phyloP scores from a whole-genome alignment of 257 asterid genomes.

The Solanum arcanum region DNA sequence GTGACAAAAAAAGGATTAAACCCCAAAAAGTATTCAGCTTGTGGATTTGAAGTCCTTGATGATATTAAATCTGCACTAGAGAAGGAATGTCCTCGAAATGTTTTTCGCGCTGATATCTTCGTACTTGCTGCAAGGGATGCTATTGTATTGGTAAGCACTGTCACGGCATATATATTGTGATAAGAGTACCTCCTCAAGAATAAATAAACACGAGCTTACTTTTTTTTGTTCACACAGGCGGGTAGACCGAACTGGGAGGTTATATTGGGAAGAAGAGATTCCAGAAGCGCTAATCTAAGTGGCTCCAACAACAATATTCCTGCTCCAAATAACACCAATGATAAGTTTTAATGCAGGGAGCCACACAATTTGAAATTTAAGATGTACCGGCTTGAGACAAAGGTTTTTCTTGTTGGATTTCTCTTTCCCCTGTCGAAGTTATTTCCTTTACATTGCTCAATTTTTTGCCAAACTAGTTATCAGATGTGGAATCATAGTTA shows the following conservation, averaged over 20 bases:
- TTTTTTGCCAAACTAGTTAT: neutral
- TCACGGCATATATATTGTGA: neutral
- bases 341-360: no score
- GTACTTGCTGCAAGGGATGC: constrained; percentile 87
- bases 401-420: constrained; percentile 50
- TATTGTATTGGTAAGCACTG: constrained; percentile 44
- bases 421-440: no score
- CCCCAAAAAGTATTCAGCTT: constrained; percentile 69
- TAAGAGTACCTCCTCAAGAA: neutral
- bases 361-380: constrained; percentile 46
- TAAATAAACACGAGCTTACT: neutral
- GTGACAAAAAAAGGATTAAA: constrained; percentile 53
- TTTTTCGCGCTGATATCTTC: constrained; percentile 77
- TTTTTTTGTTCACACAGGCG: constrained; percentile 17
- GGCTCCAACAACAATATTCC: constrained; percentile 87
- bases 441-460: neutral
- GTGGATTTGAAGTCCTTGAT: constrained; percentile 78
- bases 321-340: constrained; percentile 67
- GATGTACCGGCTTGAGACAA: constrained; percentile 4
- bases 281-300: constrained; percentile 71
- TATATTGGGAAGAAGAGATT: constrained; percentile 82
- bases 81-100: constrained; percentile 65
- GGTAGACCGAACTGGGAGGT: constrained; percentile 88
- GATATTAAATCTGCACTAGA: constrained; percentile 78
- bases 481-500: neutral